Evolutionary conservation across 805 yeast species (phyloP), one percentile per base, ranked within the genome.

Genomic region (Spathaspora gorwiae): DNA sequence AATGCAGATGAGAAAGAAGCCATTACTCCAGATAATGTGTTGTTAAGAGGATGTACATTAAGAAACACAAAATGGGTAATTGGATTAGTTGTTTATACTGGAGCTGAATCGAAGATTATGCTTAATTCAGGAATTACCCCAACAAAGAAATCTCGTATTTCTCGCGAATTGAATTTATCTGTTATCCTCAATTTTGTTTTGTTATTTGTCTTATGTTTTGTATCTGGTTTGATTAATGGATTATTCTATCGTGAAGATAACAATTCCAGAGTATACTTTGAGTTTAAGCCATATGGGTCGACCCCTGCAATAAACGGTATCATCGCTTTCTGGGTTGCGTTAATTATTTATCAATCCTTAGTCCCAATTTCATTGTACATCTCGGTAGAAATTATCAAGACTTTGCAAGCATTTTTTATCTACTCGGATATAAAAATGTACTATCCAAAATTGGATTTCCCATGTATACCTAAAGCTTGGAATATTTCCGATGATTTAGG

Each of bases 381-480:
- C 48, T 80, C 92, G 33, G 79, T 87, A 53, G 95, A 86, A 61
- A 85, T 86, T 51, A 81, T 86, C 63, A 84, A 86, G 55, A 84
- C 92, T 1, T 66, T 79, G 14, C 90, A 86, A 57, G 92, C 90
- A 0, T 82, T 72, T 51, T 85, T 85, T 66, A 87, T 86, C 51
- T 83, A 76, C 60, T 75, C 84, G 2, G 95, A 86, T 60, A 66
- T 73, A 26, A 72, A 77, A 47, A 81, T 86, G 84, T 87, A 86
- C 57, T 83, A 85, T 54, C 81, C 75, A 43, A 73, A 64, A 45
- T 65, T 84, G 39, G 90, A 87, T 62, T 83, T 79, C 56, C 90
- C 92, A 0, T 84, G 92, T 61, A 75, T 81, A 1, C 92, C 95
- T 2, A 84, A 85, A 54, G 78, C 90, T 0, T 86, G 95, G 95